Base-by-base conservation (phyloP, 2,329 filamentous ascomycete species). In the Plenodomus biglobosus region DNA sequence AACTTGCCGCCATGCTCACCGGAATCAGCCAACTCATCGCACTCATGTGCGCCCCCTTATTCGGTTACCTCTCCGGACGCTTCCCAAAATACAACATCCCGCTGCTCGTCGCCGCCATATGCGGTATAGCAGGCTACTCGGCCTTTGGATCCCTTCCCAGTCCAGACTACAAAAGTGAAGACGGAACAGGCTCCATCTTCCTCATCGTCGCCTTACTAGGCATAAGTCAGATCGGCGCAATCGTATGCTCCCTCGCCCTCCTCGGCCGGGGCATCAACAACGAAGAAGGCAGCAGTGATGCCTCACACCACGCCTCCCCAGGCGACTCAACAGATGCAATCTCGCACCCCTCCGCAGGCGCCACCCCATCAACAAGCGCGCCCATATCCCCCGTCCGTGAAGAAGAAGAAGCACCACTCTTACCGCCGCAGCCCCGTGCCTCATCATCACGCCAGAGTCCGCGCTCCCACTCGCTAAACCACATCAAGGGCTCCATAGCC, bases 181-280 rank as follows among this genome's bases (percentile, higher is more conserved):
- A 88, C 27, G 89, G 88, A 16, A 83, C 79, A 27, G 80, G 83
- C 0, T 77, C 75, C 10, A 84, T 96, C 15, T 91, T 95, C 65
- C 56, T 92, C 11, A 81, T 92, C 15, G 90, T 91, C 36, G 83
- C 86, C 0, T 74, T 96, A 16, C 84, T 97, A 34, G 94, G 94
- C 13, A 83, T 96, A 65, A 95, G 90, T 63, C 94, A 99, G 72
- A 97, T 99, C 53, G 94, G 92, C 2, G 88, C 91, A 10, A 97
- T 99, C 50, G 94, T 99, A 1, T 96, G 92, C 74, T 95, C 90
- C 56, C 80, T 99, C n/a, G 91, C 89, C 1, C 84, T 94, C 1
- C 80, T 99, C 2, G 90, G 90, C 32, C 84, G 85, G 15, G 92
- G 91, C 3, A 86, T 97, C 18, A 77, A 95, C 41, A 72, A 72